These are phyloP conservation scores for Cladosporium sp. DNA, from an alignment of 2,329 filamentous ascomycete genomes.

Conservation along the genomic window DNA sequence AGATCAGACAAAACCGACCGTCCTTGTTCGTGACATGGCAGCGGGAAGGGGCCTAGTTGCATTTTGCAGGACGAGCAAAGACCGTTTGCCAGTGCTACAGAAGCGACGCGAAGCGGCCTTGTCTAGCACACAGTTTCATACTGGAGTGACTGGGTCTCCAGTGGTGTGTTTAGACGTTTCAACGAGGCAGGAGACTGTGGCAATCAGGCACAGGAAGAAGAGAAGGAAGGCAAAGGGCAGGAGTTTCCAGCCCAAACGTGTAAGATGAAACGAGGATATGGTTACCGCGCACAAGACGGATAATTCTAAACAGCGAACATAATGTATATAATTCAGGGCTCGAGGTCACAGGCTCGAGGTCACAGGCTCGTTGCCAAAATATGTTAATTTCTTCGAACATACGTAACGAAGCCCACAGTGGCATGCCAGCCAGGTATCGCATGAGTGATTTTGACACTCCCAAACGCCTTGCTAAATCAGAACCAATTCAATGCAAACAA, in stretches of 20 bases:
- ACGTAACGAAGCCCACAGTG: not conserved
- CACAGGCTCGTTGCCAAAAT: not conserved
- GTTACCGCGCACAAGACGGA: not conserved
- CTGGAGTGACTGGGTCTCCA: not conserved
- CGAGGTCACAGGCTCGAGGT: not conserved
- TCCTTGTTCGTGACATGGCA: not conserved
- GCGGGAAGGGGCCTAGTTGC: not conserved
- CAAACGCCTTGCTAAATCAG: constrained; percentile 18
- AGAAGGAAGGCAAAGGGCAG: not conserved
- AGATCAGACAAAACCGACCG: not conserved
- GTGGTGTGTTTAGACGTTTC: too few species aligned
- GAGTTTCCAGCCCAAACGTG: not conserved
- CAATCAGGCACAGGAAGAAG: not conserved
- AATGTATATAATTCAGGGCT: constrained; percentile 14
- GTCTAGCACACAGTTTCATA: not conserved
- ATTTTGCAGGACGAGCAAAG: not conserved
- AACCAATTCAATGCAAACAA: constrained; percentile 6
- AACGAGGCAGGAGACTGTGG: too few species aligned
- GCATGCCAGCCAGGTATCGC: constrained; percentile 19
- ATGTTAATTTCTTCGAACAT: not conserved
- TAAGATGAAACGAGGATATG: not conserved
- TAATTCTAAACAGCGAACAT: not conserved
- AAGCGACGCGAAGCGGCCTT: not conserved
- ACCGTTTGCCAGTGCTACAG: not conserved
- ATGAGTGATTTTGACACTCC: not conserved